Evolutionary conservation across 257 asterid species (phyloP), one percentile per base, ranked within the genome.

Genomic region (Jasminum sambac): DNA sequence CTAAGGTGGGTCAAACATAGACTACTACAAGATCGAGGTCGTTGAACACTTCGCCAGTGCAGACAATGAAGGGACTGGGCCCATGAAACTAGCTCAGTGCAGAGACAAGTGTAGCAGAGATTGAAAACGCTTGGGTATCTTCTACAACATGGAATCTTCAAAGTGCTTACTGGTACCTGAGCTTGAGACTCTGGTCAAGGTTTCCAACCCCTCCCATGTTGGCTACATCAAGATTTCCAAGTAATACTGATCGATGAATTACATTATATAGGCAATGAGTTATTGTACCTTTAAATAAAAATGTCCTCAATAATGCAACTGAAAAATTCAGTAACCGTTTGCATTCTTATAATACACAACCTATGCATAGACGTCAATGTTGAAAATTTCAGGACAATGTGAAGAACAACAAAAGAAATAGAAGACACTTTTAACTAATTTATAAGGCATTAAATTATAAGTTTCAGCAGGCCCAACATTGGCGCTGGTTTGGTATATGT

Each of bases 101-200:
- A 78, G 66, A 67, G 68, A 76, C 30, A 69, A 26, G 48, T 82
- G 87, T 11, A 68, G 14, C 30, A 60, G 66, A 39, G 84, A 77
- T 52, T 81, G 86, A 66, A 80, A 72, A 41, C 81, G 81, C 13
- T 64, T 74, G 86, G 86, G 88, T 62, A 70, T 82, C 39, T 81
- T 79, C 36, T 78, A 76, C 9, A 39, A 71, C 67, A 26, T 24
- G 0, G 74, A 79, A 52, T 78, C 82, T 6, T 80, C 85, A 0
- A 74, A 73, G 58, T 82, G 82, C 34, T 64, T 77, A 72, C 16
- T 80, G 71, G 89, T 72, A 50, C 67, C 81, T 39, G 83, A 76
- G 64, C 64, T 78, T 37, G 78, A 77, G 16, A 72, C 76, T 52
- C 55, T 77, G 68, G 68, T 68, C n/a, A 73, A 74, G 67, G 71